Base-by-base conservation (phyloP, 352 stramenopile genomes). In the Globisporangium camurandrum region DNA sequence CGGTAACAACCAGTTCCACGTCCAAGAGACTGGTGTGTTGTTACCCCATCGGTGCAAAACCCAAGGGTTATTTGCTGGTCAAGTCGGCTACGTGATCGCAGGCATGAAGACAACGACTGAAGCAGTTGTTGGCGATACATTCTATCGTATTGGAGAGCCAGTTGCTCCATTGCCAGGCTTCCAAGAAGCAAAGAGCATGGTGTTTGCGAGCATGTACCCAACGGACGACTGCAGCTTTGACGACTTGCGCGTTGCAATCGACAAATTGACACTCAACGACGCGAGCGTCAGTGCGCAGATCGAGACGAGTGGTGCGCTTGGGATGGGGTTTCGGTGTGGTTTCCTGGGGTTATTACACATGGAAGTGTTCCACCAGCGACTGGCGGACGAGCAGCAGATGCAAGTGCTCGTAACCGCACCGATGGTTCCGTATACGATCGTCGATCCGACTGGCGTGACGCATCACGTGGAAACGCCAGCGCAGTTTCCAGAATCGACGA, bases 141-240 rank as follows among this genome's bases (percentile, higher is more conserved):
- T 90, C 48, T 86, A 84, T 56, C 75, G 71, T n/a, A 76, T 87
- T 42, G 61, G 75, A 49, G 62, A 62, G 2, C 69, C 75, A 0
- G 71, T 93, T 0, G 68, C 83, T 54, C 61, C 82, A 3, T 59
- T 93, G 9, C 79, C 81, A 3, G 83, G 83, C 36, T 91, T 93
- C 52, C 78, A 93, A 57, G 78, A 90, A 46, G 83, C 78, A 2
- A 71, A 75, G 16, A 90, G 77, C 23, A 99, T 99, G 96, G 95
- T 99, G n/a, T 99, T 98, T 74, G 96, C 96, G 7, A 98, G 86
- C 55, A 95, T 99, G 59, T 99, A 98, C 74, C 97, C 97, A 4
- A 93, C 97, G 10, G 94, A 99, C 43, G 86, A 94, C 46, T 94
- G 87, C 50, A 94, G 77, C 33, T 99, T 99, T 62, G 95, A 98